Conservation (phyloP, 768 basidiomycete genomes). For the Rhodotorula diobovata region DNA sequence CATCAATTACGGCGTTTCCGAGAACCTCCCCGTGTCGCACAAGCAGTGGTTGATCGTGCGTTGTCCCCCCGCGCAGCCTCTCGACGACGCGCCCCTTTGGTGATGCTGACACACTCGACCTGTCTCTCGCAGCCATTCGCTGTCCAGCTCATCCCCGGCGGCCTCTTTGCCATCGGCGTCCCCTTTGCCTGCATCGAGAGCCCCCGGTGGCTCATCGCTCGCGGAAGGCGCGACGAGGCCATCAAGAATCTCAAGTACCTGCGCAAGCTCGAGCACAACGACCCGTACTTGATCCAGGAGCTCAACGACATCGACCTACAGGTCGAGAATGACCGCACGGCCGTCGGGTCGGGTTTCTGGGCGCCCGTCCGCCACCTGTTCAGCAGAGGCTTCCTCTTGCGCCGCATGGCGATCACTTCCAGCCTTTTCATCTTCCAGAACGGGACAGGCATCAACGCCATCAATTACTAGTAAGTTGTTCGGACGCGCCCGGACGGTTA, state of each 20-base stretch:
- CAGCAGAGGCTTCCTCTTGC: slow-evolving; percentile 22
- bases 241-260: slow-evolving; percentile 45
- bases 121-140: background rate
- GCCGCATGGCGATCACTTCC: slow-evolving; percentile 42
- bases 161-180: slow-evolving; percentile 43
- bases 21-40: slow-evolving; percentile 22
- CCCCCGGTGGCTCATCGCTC: slow-evolving; percentile 44
- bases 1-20: slow-evolving; percentile 39
- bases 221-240: slow-evolving; percentile 43
- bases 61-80: no score
- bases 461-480: slow-evolving; percentile 47
- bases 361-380: slow-evolving; percentile 30
- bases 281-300: slow-evolving; percentile 35
- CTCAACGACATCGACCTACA: slow-evolving; percentile 32
- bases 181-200: slow-evolving; percentile 46
- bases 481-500: background rate
- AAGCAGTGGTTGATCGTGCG: slow-evolving; percentile 44
- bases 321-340: slow-evolving; percentile 25
- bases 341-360: slow-evolving; percentile 24
- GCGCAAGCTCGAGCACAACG: slow-evolving; percentile 41
- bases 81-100: no score
- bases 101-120: background rate
- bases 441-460: slow-evolving; percentile 48
- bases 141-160: slow-evolving; percentile 42
- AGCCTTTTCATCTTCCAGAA: slow-evolving; percentile 27